Percentiles rank a stretch among this genome's conserved stretches.
Evolutionary conservation across 2,329 filamentous ascomycete species (phyloP).

Genomic region (Alternaria brassicae): DNA sequence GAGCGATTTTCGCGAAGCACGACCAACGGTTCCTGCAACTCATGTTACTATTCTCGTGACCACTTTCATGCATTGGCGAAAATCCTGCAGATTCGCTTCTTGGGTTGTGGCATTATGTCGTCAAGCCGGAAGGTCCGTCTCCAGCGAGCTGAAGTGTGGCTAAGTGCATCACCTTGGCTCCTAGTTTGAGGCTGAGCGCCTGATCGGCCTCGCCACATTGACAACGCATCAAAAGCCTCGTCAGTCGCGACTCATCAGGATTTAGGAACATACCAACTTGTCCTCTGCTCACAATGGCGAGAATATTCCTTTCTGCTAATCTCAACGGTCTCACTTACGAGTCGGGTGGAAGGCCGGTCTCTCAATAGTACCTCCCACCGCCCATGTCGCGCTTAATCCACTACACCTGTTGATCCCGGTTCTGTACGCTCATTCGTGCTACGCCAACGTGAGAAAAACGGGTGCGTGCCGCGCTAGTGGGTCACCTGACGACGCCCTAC

Average conservation of each 20-base stretch:
- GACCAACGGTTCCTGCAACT: conserved; percentile 29
- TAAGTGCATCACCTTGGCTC: conserved; percentile 33
- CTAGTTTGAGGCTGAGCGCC: conserved; percentile 45
- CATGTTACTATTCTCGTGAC: conserved; percentile 40
- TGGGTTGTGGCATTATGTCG: conserved; percentile 18
- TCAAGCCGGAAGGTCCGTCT: conserved; percentile 37
- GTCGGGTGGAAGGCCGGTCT: conserved; percentile 28
- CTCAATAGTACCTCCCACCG: conserved; percentile 32
- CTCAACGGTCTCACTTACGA: conserved; percentile 35
- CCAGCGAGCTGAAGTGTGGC: conserved; percentile 41
- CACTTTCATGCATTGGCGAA: conserved; percentile 24
- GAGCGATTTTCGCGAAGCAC: conserved; percentile 34
- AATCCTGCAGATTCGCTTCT: conserved; percentile 25
- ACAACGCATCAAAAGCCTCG: conserved; percentile 41
- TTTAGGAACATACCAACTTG: conserved; percentile 4
- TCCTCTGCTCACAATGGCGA: conserved; percentile 12
- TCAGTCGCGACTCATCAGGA: conserved; percentile 18
- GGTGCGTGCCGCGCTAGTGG: conserved; percentile 34
- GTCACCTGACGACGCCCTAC: conserved; percentile 42
- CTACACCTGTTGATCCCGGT: conserved; percentile 32
- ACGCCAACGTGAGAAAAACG: conserved; percentile 32
- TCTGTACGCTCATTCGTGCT: conserved; percentile 42
- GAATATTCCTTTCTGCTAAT: conserved; percentile 20
- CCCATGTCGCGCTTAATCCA: conserved; percentile 40
- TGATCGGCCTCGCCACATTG: conserved; percentile 41